Base-by-base conservation (phyloP, 768 basidiomycete species). In the Gyrodon lividus region DNA sequence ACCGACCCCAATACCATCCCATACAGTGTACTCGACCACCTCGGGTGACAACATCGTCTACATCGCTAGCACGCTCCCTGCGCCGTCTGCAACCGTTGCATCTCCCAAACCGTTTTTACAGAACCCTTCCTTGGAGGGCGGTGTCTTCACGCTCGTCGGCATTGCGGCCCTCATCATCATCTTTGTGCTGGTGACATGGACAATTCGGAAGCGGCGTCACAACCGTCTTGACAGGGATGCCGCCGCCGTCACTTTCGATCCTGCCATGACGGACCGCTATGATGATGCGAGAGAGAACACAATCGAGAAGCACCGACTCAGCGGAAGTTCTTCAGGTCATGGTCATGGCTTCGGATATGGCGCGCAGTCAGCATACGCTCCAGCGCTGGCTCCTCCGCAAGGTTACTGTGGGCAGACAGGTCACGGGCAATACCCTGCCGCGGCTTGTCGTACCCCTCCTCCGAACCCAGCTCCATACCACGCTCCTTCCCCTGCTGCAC, bases 71-170 rank as follows among this genome's bases (percentile, higher is more conserved):
- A 66, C 65, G 1, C 34, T 67, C 26, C 54, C 73, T 8, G 51
- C 67, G 2, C 28, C 70, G 2, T 53, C 72, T 16, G 23, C 61
- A 6, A 56, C 64, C 1, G 26, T 57, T 19, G 16, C 68, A 2
- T 43, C 62, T 14, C 35, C 63, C n/a, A 59, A 65, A 8, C 59
- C 74, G 10, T 89, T 90, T 69, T 62, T 89, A 33, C 67, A 81
- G 51, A 84, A 89, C 67, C 86, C 82, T 66, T 72, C 78, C n/a
- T 71, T 83, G n/a, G 77, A 80, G 37, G 80, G 80, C 6, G 67
- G 78, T 8, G 75, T 87, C 14, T 85, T 89, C 51, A 68, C 75
- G 26, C 45, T 83, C 17, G 72, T 74, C 35, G 84, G 79, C 13
- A 45, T 85, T 34, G 56, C 76, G 26, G 77, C 59, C 2, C 73